Evolutionary conservation across 2,329 filamentous ascomycete species (phyloP).

Genomic region (Curvularia sp.): DNA sequence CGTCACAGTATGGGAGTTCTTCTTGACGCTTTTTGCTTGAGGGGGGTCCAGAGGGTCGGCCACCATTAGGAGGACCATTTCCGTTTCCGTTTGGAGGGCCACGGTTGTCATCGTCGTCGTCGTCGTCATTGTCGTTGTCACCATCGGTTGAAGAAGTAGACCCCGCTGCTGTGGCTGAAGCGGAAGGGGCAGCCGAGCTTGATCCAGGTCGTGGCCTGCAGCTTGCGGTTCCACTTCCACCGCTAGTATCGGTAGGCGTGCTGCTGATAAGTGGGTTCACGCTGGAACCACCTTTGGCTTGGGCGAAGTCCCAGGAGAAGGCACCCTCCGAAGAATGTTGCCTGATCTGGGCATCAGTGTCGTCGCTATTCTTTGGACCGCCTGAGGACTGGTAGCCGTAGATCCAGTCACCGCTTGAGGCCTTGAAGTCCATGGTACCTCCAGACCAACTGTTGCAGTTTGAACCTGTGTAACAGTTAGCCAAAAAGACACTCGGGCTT

Average conservation of each 20-base stretch:
- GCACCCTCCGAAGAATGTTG: conserved; percentile 55
- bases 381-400: conserved; percentile 57
- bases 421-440: conserved; percentile 60
- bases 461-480: conserved; percentile 49
- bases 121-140: background rate
- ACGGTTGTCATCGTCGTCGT: background rate
- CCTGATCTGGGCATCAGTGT: conserved; percentile 52
- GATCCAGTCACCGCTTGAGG: conserved; percentile 58
- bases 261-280: conserved; percentile 53
- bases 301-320: conserved; percentile 58
- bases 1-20: background rate
- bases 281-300: conserved; percentile 59
- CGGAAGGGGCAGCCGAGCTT: background rate
- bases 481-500: background rate
- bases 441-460: conserved; percentile 63
- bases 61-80: too few relatives aligned
- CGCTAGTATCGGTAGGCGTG: conserved; percentile 30
- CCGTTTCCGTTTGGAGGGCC: background rate
- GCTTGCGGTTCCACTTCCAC: conserved; percentile 5
- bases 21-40: background rate
- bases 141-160: background rate
- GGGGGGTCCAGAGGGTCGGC: too few relatives aligned
- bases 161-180: background rate
- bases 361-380: conserved; percentile 57
- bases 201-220: background rate